phyloP scores from a whole-genome alignment of 768 basidiomycete genomes.

The Tylopilus rubrobrunneus region DNA sequence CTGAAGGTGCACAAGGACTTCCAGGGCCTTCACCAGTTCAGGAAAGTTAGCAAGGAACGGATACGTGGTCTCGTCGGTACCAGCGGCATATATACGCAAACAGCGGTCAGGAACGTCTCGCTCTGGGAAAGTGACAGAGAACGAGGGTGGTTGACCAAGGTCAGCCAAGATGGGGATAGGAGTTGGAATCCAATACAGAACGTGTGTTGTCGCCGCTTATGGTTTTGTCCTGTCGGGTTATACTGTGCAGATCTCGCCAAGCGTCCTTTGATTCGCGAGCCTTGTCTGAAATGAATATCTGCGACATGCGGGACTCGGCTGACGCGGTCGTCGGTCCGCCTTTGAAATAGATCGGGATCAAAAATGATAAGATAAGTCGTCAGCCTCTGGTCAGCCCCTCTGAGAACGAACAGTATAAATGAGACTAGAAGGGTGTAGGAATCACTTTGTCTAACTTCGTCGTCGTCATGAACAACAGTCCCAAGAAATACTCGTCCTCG shows the following conservation, averaged over 20 bases:
- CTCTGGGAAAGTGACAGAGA: no score
- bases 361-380: neutral
- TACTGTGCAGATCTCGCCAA: neutral
- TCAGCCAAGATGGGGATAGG: neutral
- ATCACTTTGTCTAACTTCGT: neutral
- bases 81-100: no score
- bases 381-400: constrained; percentile 18
- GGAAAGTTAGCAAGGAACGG: no score
- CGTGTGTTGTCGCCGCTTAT: no score
- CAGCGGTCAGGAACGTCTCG: no score
- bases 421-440: neutral
- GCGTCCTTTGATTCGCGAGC: neutral
- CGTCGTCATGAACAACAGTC: constrained; percentile 8
- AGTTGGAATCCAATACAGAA: neutral
- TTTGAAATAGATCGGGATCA: constrained; percentile 14
- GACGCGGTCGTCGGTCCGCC: neutral
- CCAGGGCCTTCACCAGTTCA: no score
- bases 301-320: constrained; percentile 1
- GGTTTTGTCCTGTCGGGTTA: neutral
- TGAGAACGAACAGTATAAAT: constrained; percentile 7
- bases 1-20: no score
- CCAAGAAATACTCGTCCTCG: constrained; percentile 6
- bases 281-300: constrained; percentile 20
- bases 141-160: no score
- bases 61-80: no score